A percentile compares a stretch with the other conserved stretches of the same genome.
Evolutionary conservation across 495 filamentous ascomycete species (phyloP).

Genomic region (Xylaria grammica): DNA sequence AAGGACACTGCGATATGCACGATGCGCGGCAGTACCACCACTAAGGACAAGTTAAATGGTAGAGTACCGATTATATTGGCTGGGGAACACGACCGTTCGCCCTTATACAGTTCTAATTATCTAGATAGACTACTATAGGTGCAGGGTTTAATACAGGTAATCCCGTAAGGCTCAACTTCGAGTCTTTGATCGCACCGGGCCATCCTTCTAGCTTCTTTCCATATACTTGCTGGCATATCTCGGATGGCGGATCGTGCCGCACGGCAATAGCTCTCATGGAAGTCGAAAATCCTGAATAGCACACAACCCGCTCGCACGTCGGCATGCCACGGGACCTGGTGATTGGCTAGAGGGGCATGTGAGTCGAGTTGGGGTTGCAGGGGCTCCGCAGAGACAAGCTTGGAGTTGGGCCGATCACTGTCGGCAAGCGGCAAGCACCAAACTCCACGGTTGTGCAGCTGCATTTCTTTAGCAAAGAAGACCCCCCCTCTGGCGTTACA

Average conservation of each 20-base stretch:
- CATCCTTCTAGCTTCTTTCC: neutral
- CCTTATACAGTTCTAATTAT: neutral
- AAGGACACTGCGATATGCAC: slow-evolving; percentile 14
- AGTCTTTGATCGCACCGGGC: neutral
- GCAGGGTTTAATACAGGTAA: neutral
- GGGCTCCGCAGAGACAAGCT: slow-evolving; percentile 17
- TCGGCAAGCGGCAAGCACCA: slow-evolving; percentile 22
- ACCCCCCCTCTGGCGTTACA: slow-evolving; percentile 20
- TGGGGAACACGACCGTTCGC: neutral
- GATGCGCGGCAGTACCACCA: slow-evolving; percentile 22
- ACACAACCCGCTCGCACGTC: neutral
- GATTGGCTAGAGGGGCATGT: slow-evolving; percentile 23
- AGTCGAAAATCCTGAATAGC: slow-evolving; percentile 4
- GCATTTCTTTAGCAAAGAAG: slow-evolving; percentile 17
- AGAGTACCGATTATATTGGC: neutral
- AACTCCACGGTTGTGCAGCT: slow-evolving; percentile 25
- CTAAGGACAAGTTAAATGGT: neutral
- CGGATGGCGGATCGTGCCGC: neutral
- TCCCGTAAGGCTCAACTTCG: neutral
- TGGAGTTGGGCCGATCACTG: slow-evolving; percentile 24
- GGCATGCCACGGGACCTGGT: slow-evolving; percentile 16
- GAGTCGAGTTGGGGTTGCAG: slow-evolving; percentile 6
- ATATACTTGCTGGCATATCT: neutral
- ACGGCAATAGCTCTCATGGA: slow-evolving; percentile 1
- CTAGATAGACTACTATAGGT: too few species aligned